Conservation (phyloP, 257 asterid genomes). For the Ligustrum vulgare region DNA sequence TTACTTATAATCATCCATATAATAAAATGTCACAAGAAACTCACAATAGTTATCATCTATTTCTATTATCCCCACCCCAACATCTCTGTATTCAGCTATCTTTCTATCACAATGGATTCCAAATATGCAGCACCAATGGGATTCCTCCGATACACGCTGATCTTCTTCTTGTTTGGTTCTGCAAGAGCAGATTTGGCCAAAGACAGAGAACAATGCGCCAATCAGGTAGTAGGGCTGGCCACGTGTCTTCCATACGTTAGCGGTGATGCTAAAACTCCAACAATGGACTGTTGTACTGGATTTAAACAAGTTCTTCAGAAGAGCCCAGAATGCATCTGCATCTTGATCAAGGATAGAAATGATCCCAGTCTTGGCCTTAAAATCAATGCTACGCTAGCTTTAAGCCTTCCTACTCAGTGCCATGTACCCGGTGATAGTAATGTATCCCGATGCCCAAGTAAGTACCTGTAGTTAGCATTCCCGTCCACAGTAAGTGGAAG, state of each 20-base stretch:
- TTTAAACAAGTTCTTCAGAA: slow-evolving; percentile 43
- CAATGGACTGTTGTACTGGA: slow-evolving; percentile 66
- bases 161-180: slow-evolving; percentile 17
- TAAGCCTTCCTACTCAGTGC: slow-evolving; percentile 56
- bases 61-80: neutral
- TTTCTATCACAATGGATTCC: slow-evolving; percentile 26
- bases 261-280: slow-evolving; percentile 54
- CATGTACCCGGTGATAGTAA: slow-evolving; percentile 31
- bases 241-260: slow-evolving; percentile 74
- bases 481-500: no score
- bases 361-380: slow-evolving; percentile 71
- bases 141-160: neutral
- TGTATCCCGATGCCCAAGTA: slow-evolving; percentile 53
- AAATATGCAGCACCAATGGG: neutral
- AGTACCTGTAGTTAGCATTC: neutral
- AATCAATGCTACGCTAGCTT: slow-evolving; percentile 68
- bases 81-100: neutral
- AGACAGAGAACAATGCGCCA: slow-evolving; percentile 59
- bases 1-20: neutral
- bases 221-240: slow-evolving; percentile 46
- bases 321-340: slow-evolving; percentile 59
- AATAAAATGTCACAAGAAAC: neutral
- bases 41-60: slow-evolving; percentile 17
- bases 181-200: slow-evolving; percentile 41
- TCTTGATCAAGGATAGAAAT: slow-evolving; percentile 62